phyloP scores from a whole-genome alignment of 2,329 filamentous ascomycete genomes.

The Colletotrichum horii region DNA sequence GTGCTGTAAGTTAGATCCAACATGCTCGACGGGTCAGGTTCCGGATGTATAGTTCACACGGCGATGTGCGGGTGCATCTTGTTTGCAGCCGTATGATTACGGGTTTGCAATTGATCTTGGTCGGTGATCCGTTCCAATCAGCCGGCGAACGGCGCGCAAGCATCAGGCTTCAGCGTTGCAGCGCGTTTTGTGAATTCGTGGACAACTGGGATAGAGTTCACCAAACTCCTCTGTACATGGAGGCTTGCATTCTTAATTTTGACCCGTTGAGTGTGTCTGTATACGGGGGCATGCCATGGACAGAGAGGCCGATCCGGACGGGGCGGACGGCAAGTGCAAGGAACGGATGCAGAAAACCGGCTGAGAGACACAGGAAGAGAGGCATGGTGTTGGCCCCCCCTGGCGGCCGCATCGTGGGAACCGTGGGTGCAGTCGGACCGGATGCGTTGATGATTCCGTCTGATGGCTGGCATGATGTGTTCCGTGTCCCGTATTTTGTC shows the following conservation, averaged over 20 bases:
- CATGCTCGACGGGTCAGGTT: not conserved
- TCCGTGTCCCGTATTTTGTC: not conserved
- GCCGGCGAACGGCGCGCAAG: not conserved
- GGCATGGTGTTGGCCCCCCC: not conserved
- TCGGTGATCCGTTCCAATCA: not conserved
- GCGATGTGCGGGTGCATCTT: not conserved
- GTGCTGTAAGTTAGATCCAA: not conserved
- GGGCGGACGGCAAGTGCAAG: not conserved
- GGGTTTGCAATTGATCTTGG: not conserved
- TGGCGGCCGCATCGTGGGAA: not conserved
- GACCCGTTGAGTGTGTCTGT: not conserved
- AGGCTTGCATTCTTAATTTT: not conserved
- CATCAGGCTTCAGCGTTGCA: not conserved
- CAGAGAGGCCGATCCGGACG: not conserved
- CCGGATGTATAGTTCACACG: not conserved
- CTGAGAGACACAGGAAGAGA: not conserved
- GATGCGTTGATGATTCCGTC: not conserved
- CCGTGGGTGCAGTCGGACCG: not conserved
- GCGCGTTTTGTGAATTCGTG: not conserved
- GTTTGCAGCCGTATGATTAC: not conserved
- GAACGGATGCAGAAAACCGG: not conserved
- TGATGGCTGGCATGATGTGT: not conserved
- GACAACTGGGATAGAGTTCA: conserved; percentile 15
- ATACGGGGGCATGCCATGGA: not conserved
- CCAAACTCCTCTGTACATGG: not conserved